Evolutionary conservation across 352 stramenopile species (phyloP).

Genomic region (Globisporangium barbulae): DNA sequence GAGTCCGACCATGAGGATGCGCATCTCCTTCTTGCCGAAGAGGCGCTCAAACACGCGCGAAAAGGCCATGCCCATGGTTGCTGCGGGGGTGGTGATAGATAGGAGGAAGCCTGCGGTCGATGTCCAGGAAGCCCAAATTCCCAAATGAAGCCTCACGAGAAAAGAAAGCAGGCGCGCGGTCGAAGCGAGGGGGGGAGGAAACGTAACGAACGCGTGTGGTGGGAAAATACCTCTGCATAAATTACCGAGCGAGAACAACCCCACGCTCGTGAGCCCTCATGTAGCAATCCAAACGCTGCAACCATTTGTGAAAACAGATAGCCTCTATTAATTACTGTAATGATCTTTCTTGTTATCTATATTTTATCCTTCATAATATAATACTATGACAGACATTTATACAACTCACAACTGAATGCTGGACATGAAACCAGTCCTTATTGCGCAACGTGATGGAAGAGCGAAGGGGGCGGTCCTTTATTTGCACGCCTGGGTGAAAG

Average conservation of each 20-base stretch:
- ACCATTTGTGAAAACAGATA: neutral
- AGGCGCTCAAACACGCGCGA: slow-evolving; percentile 96
- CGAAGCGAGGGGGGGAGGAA: neutral
- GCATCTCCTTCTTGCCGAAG: slow-evolving; percentile 99
- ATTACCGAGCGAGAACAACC: slow-evolving; percentile 17
- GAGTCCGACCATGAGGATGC: slow-evolving; percentile 99
- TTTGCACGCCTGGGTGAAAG: neutral
- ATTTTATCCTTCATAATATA: neutral
- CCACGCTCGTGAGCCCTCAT: slow-evolving; percentile 8
- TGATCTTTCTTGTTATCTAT: neutral
- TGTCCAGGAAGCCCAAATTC: slow-evolving; percentile 35
- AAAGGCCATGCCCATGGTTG: slow-evolving; percentile 98
- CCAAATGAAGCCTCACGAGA: slow-evolving; percentile 33
- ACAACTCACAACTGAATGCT: neutral
- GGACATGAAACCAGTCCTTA: neutral
- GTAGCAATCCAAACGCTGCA: neutral
- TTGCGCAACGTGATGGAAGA: slow-evolving; percentile 4
- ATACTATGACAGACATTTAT: neutral
- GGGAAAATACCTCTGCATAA: neutral
- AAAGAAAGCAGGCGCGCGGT: neutral
- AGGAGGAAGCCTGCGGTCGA: slow-evolving; percentile 2
- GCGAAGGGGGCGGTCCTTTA: slow-evolving; percentile 11
- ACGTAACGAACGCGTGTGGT: slow-evolving; percentile 12
- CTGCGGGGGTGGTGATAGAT: slow-evolving; percentile 16
- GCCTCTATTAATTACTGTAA: neutral